Conservation (phyloP, 176 grass and related monocot species). For the Saccharum officinarum region DNA sequence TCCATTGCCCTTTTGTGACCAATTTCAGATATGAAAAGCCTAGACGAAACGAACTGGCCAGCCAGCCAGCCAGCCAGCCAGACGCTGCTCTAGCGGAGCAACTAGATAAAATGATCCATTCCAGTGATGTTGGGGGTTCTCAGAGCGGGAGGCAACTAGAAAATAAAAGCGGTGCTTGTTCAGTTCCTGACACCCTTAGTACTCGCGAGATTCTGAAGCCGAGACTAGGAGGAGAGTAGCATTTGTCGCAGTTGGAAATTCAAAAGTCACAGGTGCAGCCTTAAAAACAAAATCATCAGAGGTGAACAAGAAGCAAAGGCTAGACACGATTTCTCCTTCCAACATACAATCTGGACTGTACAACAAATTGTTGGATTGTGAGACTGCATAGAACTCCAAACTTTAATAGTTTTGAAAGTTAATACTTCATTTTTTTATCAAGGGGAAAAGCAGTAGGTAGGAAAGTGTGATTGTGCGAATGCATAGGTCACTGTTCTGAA, state of each 20-base stretch:
- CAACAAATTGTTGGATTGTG: constrained; percentile 20
- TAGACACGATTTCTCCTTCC: constrained; percentile 16
- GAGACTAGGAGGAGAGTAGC: constrained; percentile 53
- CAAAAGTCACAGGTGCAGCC: neutral
- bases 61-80: neutral
- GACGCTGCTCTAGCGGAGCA: constrained; percentile 4
- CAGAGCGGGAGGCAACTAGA: neutral
- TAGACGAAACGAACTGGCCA: too few relatives aligned
- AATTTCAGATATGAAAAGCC: neutral
- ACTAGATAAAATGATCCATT: constrained; percentile 26
- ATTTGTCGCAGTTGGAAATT: constrained; percentile 57
- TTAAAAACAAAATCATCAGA: constrained; percentile 10
- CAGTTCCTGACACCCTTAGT: neutral
- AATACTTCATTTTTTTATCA: neutral
- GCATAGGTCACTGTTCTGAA: neutral
- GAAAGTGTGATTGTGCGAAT: neutral
- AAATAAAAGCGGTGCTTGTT: neutral
- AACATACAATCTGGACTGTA: constrained; percentile 29
- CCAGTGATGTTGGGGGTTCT: neutral
- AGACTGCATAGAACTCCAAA: constrained; percentile 12
- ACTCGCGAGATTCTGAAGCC: constrained; percentile 17
- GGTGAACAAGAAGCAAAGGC: constrained; percentile 37
- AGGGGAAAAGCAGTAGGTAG: too few relatives aligned
- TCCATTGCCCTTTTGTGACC: neutral
- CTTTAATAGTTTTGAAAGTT: constrained; percentile 14